These are phyloP conservation scores for Lipomyces japonicus DNA, from an alignment of 805 yeast genomes.

Conservation along the genomic window DNA sequence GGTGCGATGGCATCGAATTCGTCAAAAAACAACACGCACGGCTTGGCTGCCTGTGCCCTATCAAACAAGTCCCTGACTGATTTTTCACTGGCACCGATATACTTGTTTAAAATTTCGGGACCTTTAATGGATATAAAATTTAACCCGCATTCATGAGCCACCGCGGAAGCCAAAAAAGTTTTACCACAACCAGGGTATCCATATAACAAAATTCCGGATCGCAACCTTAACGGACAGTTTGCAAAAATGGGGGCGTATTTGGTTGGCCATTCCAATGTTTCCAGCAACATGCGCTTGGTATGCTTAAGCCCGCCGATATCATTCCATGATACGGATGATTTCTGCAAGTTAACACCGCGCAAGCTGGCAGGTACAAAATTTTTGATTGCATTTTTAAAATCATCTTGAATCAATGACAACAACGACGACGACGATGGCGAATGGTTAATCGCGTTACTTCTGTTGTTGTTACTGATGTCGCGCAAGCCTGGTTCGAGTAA, in stretches of 20 bases:
- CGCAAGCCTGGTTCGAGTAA: constrained; percentile 4
- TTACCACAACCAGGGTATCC: constrained; percentile 99
- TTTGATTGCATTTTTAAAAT: constrained; percentile 56
- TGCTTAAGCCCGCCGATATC: constrained; percentile 85
- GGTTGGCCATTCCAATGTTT: constrained; percentile 96
- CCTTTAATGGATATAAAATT: constrained; percentile 93
- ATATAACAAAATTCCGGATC: constrained; percentile 86
- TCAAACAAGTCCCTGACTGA: constrained; percentile 89
- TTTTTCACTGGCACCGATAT: constrained; percentile 96
- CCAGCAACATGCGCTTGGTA: constrained; percentile 71
- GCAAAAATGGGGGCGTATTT: constrained; percentile 93
- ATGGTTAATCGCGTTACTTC: no score
- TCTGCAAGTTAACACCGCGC: constrained; percentile 82
- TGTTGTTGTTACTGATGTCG: no score
- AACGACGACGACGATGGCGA: constrained; percentile 2
- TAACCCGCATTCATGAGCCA: constrained; percentile 88
- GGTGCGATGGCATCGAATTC: constrained; percentile 98
- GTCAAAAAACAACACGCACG: constrained; percentile 88
- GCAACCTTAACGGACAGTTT: constrained; percentile 75
- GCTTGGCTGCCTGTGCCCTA: constrained; percentile 90
- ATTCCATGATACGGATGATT: constrained; percentile 69
- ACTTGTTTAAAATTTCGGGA: constrained; percentile 90
- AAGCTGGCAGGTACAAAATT: constrained; percentile 76
- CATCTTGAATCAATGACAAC: constrained; percentile 32
- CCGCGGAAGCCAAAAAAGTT: constrained; percentile 86